These are phyloP conservation scores for Gaertneriomyces semiglobifer DNA, from an alignment of 192 early-diverging fungal species.

Conservation along the genomic window DNA sequence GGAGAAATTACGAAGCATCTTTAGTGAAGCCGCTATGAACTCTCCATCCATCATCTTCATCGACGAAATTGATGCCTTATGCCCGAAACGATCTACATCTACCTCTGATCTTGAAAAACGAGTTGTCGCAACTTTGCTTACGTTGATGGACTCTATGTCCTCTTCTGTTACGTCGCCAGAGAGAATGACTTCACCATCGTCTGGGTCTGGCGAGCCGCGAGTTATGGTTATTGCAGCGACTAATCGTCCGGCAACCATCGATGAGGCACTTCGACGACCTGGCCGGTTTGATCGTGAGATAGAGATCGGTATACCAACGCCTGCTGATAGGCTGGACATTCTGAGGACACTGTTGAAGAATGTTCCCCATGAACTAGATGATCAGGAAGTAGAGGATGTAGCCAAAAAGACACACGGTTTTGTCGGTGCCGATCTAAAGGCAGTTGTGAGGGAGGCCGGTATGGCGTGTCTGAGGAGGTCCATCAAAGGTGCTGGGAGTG, in stretches of 20 bases:
- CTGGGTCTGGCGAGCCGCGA: constrained; percentile 12
- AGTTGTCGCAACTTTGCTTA: constrained; percentile 88
- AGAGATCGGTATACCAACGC: constrained; percentile 89
- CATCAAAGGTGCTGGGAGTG: constrained; percentile 44
- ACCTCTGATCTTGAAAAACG: constrained; percentile 83
- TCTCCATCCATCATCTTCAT: constrained; percentile 63
- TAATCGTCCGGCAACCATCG: constrained; percentile 83
- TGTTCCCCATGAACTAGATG: constrained; percentile 67
- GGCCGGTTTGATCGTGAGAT: constrained; percentile 94
- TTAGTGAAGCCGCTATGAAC: constrained; percentile 54
- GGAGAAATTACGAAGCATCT: constrained; percentile 56
- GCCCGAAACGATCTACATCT: constrained; percentile 50
- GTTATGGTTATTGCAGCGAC: constrained; percentile 90
- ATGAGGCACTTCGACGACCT: constrained; percentile 85
- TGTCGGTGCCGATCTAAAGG: constrained; percentile 95
- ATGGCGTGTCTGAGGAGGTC: constrained; percentile 45
- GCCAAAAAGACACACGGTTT: constrained; percentile 81
- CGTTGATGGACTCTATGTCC: constrained; percentile 82
- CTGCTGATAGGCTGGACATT: constrained; percentile 66
- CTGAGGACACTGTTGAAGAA: constrained; percentile 61
- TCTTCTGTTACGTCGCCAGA: neutral
- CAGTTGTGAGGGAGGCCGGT: constrained; percentile 83
- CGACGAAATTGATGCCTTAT: constrained; percentile 62
- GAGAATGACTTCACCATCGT: neutral
- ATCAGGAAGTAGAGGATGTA: constrained; percentile 53